A percentile compares a stretch with the other conserved stretches of the same genome.
phyloP scores from a whole-genome alignment of 805 yeast species.

The Kluyveromyces siamensis region DNA sequence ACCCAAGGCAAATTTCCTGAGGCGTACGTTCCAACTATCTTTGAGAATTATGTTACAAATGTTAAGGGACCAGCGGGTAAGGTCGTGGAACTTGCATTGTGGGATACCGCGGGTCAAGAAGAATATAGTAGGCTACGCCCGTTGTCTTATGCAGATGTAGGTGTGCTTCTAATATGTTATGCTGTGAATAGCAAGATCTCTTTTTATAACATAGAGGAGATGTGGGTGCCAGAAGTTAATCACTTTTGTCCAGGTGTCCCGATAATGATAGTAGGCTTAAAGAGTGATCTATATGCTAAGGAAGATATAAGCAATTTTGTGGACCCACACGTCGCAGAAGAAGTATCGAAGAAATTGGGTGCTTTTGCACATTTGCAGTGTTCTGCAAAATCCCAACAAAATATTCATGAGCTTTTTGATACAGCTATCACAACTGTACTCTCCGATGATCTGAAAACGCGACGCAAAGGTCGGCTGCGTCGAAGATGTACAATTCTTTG shows the following conservation, averaged over 20 bases:
- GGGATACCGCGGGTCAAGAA: constrained; percentile 92
- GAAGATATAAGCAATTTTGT: constrained; percentile 15
- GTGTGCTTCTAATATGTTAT: constrained; percentile 67
- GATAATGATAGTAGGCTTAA: constrained; percentile 72
- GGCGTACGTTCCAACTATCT: constrained; percentile 71
- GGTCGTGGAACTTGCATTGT: constrained; percentile 58
- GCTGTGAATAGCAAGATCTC: constrained; percentile 55
- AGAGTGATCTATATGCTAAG: constrained; percentile 46
- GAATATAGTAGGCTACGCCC: constrained; percentile 78
- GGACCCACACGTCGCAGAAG: constrained; percentile 41
- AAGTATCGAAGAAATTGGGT: constrained; percentile 49
- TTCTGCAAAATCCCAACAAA: constrained; percentile 63
- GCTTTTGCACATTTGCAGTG: constrained; percentile 72
- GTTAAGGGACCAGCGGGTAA: constrained; percentile 41
- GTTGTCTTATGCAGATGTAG: constrained; percentile 69
- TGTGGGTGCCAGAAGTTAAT: constrained; percentile 81
- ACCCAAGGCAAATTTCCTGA: constrained; percentile 64
- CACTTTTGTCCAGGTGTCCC: constrained; percentile 81
- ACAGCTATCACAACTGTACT: constrained; percentile 35
- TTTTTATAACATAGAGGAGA: constrained; percentile 63
- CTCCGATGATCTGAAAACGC: constrained; percentile 4
- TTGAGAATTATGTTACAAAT: constrained; percentile 65
- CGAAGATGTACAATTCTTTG: constrained; percentile 1
- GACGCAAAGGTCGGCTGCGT: not conserved
- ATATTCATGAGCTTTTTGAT: constrained; percentile 61